Base-by-base conservation (phyloP, 1,284 basidiomycete genomes). In the Phellopilus nigrolimitatus region DNA sequence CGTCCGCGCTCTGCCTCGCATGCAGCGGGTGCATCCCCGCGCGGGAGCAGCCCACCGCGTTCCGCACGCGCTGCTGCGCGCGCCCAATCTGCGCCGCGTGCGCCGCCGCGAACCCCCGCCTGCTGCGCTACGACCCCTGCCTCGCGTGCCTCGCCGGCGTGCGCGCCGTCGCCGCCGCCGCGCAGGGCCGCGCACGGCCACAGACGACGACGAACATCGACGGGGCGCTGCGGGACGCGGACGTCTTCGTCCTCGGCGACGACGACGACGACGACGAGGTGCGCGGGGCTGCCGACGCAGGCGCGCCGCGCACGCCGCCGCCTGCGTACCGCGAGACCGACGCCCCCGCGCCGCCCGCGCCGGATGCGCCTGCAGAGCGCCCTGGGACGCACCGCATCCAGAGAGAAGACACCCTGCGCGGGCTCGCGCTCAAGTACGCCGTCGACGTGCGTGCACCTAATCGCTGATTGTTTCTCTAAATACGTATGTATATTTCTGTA, bases 61-160 rank as follows among this genome's bases (percentile, higher is more conserved):
- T 78, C 66, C 64, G 68, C 4, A 85, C 83, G 0, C 64, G 62
- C 10, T 85, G 83, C 64, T 86, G 83, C 64, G 57, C 59, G 10
- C 72, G 75, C 2, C 78, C 78, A 1, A 85, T 86, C 34, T 86
- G 83, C 57, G 68, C 72, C 3, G 51, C 62, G 1, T 86, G 83
- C 58, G 64, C 80, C 17, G 44, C 62, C 3, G 61, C 68, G 4
- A 85, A 84, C 59, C 79, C 82, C 2, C 73, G 82, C 13, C 68
- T 86, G 19, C 65, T 70, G 19, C 68, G 79, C 49, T 85, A 84
- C 57, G 68, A 84, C 59, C 83, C 83, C 4, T 86, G 83, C 62
- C 64, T 86, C 12, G 71, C 72, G 9, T 86, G 83, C 61, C 69
- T 84, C 1, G 76, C 71, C 13, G 82, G 82, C 8, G 73, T 80